phyloP scores from a whole-genome alignment of 495 filamentous ascomycete species.

The Penicillium robsamsonii region DNA sequence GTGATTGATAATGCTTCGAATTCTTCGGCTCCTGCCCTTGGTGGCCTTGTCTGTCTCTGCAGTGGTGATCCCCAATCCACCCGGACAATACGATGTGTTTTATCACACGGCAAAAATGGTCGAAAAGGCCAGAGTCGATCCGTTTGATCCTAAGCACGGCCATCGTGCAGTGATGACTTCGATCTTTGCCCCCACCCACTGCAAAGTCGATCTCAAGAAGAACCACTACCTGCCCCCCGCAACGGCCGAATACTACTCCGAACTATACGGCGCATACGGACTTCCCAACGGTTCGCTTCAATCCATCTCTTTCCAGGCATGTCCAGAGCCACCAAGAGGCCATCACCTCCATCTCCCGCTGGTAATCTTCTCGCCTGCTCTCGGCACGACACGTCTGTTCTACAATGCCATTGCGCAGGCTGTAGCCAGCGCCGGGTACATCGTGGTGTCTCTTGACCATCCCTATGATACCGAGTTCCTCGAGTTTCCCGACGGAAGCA shows the following conservation, averaged over 20 bases:
- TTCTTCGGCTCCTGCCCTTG: neutral
- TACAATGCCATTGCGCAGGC: conserved; percentile 41
- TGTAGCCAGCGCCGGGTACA: conserved; percentile 49
- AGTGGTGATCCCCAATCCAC: conserved; percentile 5
- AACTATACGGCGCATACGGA: conserved; percentile 21
- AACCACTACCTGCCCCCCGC: conserved; percentile 17
- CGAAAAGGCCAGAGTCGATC: conserved; percentile 32
- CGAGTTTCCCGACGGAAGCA: conserved; percentile 47
- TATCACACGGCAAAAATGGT: conserved; percentile 22
- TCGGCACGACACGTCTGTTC: conserved; percentile 28
- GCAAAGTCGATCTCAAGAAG: conserved; percentile 4
- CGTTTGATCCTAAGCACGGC: conserved; percentile 26
- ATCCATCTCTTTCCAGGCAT: conserved; percentile 7
- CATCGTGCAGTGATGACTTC: conserved; percentile 36
- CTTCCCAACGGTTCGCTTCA: conserved; percentile 5
- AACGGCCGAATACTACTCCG: conserved; percentile 14
- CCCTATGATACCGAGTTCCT: conserved; percentile 49
- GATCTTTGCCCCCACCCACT: conserved; percentile 31
- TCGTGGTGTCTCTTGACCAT: conserved; percentile 49
- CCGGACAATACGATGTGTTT: conserved; percentile 25
- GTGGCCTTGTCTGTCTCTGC: conserved; percentile 9
- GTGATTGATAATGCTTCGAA: conserved; percentile 1
- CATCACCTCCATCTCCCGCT: conserved; percentile 17
- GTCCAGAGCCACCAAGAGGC: conserved; percentile 9
- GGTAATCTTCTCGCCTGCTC: conserved; percentile 42